phyloP scores from a whole-genome alignment of 148 eudicot species.

The Rhododendron ovatum region DNA sequence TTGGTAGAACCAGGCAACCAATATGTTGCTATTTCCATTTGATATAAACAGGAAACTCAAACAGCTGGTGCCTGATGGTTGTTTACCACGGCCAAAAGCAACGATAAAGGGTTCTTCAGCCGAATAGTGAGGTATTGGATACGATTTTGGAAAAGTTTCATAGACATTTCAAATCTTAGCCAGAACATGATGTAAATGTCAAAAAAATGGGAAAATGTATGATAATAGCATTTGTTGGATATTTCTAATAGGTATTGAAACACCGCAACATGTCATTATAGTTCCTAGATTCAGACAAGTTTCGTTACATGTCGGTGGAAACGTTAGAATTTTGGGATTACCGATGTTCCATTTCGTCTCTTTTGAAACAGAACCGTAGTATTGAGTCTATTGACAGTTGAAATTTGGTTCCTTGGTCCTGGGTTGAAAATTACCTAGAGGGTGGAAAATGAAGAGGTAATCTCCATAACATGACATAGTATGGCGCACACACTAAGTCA shows the following conservation, averaged over 20 bases:
- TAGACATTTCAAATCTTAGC: neutral
- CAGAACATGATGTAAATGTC: neutral
- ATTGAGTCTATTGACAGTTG: neutral
- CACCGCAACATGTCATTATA: neutral
- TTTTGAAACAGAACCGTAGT: neutral
- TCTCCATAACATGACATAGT: neutral
- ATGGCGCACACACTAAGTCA: neutral
- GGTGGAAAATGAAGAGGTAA: neutral
- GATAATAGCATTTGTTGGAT: neutral
- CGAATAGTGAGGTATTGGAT: neutral
- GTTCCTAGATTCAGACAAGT: neutral
- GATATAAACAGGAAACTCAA: neutral
- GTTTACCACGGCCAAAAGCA: neutral
- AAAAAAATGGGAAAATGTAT: neutral
- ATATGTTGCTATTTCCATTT: neutral
- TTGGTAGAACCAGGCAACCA: neutral
- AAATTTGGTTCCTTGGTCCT: neutral
- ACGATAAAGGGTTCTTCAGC: neutral
- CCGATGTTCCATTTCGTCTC: neutral
- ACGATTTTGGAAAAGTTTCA: neutral
- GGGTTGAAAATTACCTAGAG: neutral
- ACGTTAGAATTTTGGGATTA: neutral
- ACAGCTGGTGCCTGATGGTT: neutral
- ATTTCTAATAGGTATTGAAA: neutral
- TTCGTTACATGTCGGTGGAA: neutral